These are phyloP conservation scores for maize (Zea mays) DNA, from an alignment of 176 grass and related monocot genomes.

Conservation along the genomic window DNA sequence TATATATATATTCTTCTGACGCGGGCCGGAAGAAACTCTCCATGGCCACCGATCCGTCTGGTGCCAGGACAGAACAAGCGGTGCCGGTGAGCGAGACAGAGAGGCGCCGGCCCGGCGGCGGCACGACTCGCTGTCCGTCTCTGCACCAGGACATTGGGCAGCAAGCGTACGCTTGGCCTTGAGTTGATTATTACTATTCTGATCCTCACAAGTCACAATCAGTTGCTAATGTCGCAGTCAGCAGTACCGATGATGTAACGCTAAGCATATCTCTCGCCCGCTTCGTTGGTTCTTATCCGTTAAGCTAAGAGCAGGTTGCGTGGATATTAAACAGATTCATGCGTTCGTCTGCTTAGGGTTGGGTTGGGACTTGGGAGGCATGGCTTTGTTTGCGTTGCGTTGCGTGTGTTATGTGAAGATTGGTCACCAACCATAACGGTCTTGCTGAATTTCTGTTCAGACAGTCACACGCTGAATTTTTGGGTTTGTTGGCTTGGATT, in stretches of 20 bases:
- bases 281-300: slow-evolving; percentile 41
- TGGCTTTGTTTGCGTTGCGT: not conserved
- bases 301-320: not conserved
- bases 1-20: no score
- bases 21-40: not conserved
- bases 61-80: slow-evolving; percentile 1
- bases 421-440: slow-evolving; percentile 41
- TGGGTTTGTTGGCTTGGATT: no score
- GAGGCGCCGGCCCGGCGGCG: slow-evolving; percentile 22
- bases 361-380: not conserved
- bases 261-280: not conserved
- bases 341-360: slow-evolving; percentile 1
- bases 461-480: no score
- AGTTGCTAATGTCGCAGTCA: slow-evolving; percentile 8
- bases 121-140: slow-evolving; percentile 1
- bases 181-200: not conserved
- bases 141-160: not conserved
- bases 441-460: no score
- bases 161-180: slow-evolving; percentile 6
- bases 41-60: not conserved
- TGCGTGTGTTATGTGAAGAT: not conserved
- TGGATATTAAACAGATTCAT: slow-evolving; percentile 26
- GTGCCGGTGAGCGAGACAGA: slow-evolving; percentile 11
- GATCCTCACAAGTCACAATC: slow-evolving; percentile 1
- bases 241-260: not conserved